Evolutionary conservation across 2,329 filamentous ascomycete species (phyloP).

Genomic region (Leptodontidium sp.): DNA sequence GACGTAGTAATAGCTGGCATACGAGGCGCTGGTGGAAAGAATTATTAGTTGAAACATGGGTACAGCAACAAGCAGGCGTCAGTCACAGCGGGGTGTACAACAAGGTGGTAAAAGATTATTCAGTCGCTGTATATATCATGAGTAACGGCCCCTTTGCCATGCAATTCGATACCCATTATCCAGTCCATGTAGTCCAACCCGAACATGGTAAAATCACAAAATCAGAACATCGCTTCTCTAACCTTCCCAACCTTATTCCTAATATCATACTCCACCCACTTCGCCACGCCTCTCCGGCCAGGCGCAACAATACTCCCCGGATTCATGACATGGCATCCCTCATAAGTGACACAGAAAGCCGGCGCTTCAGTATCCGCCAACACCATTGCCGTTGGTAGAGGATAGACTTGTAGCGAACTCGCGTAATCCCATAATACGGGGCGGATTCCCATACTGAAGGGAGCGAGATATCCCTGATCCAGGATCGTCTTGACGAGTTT

Average conservation of each 20-base stretch:
- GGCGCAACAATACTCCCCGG: constrained; percentile 79
- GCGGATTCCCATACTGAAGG: constrained; percentile 80
- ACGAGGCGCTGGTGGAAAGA: neutral
- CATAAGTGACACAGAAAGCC: constrained; percentile 88
- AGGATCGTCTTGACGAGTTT: constrained; percentile 90
- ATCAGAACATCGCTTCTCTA: constrained; percentile 44
- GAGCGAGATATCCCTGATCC: constrained; percentile 88
- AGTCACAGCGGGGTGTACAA: neutral
- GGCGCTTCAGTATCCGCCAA: constrained; percentile 83
- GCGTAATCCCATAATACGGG: constrained; percentile 93
- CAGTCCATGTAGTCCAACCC: neutral
- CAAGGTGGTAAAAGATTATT: neutral
- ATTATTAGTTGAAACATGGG: neutral
- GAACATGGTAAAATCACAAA: neutral
- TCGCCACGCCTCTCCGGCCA: constrained; percentile 71
- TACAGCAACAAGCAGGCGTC: neutral
- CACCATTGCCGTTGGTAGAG: constrained; percentile 83
- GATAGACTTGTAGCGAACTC: constrained; percentile 80
- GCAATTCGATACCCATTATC: constrained; percentile 18
- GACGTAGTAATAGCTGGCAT: neutral
- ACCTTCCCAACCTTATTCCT: constrained; percentile 42
- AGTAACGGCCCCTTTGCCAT: constrained; percentile 13
- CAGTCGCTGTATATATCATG: constrained; percentile 22
- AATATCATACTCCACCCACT: constrained; percentile 90
- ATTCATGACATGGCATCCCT: constrained; percentile 96